Evolutionary conservation across 2,329 filamentous ascomycete species (phyloP).

Genomic region (Stachybotrys chartarum): DNA sequence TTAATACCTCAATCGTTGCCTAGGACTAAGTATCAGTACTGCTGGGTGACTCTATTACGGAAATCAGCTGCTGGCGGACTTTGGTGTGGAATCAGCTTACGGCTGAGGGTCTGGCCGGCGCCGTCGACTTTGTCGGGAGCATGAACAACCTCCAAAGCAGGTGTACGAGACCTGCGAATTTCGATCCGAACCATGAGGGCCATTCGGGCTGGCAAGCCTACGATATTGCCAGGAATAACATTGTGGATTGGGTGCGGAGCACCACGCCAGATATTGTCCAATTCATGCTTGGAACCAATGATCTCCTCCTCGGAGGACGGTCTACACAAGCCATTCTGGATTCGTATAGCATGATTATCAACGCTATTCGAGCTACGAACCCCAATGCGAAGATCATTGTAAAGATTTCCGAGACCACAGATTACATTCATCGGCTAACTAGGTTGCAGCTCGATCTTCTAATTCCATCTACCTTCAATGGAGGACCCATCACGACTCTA

Average conservation of each 20-base stretch:
- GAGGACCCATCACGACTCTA: slow-evolving; percentile 18
- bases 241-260: slow-evolving; percentile 27
- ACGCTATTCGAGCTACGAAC: slow-evolving; percentile 26
- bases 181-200: slow-evolving; percentile 33
- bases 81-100: slow-evolving; percentile 31
- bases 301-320: slow-evolving; percentile 20
- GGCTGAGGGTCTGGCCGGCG: slow-evolving; percentile 19
- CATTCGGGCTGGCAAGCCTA: slow-evolving; percentile 13
- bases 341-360: neutral
- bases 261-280: slow-evolving; percentile 32
- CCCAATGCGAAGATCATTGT: slow-evolving; percentile 33
- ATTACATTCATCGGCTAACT: too few species aligned
- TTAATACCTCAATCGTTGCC: neutral
- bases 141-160: slow-evolving; percentile 29
- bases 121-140: slow-evolving; percentile 33
- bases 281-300: slow-evolving; percentile 39
- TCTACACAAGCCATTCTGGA: slow-evolving; percentile 3
- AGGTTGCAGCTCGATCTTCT: neutral
- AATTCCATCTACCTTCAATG: slow-evolving; percentile 8
- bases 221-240: slow-evolving; percentile 26
- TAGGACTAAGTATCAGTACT: slow-evolving; percentile 9
- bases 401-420: too few species aligned
- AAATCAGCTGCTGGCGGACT: slow-evolving; percentile 36
- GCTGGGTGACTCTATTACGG: slow-evolving; percentile 35
- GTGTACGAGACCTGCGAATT: slow-evolving; percentile 24